Conservation (phyloP, 352 stramenopile species). For the Globisporangium splendens region DNA sequence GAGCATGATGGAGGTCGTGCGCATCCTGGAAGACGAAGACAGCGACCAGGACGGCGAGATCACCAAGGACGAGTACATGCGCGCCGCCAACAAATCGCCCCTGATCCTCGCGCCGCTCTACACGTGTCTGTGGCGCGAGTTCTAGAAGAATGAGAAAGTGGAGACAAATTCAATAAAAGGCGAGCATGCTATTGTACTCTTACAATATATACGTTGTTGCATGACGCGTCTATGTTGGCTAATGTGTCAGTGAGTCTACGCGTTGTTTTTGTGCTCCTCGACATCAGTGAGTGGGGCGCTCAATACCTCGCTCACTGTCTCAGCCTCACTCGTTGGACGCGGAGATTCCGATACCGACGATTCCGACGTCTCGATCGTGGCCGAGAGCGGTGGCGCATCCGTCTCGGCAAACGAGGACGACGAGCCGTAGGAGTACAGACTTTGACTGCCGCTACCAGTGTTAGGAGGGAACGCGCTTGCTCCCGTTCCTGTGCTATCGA, state of each 20-base stretch:
- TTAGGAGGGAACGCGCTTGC: not conserved
- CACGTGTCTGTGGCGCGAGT: conserved; percentile 24
- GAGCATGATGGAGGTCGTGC: conserved; percentile 34
- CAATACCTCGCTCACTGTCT: not conserved
- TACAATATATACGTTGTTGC: not conserved
- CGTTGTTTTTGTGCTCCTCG: conserved; percentile 4
- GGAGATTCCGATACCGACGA: not conserved
- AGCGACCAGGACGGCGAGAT: conserved; percentile 35
- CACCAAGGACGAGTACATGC: conserved; percentile 33
- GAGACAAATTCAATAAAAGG: not conserved
- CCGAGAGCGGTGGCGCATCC: conserved; percentile 1
- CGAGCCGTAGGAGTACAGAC: conserved; percentile 5
- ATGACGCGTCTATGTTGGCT: not conserved
- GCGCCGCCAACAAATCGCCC: conserved; percentile 25
- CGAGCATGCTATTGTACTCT: not conserved
- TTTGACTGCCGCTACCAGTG: not conserved
- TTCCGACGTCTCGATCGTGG: conserved; percentile 10
- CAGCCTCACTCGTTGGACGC: not conserved
- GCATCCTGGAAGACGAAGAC: conserved; percentile 34
- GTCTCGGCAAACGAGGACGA: conserved; percentile 9
- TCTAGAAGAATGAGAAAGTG: not conserved
- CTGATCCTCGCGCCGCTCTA: conserved; percentile 40
- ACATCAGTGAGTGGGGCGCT: not conserved
- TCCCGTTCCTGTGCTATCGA: not conserved
- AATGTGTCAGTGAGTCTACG: not conserved